Evolutionary conservation across 208 protist species (phyloP), one percentile per base, ranked within the genome.

Genomic region (Porcisia deanei): DNA sequence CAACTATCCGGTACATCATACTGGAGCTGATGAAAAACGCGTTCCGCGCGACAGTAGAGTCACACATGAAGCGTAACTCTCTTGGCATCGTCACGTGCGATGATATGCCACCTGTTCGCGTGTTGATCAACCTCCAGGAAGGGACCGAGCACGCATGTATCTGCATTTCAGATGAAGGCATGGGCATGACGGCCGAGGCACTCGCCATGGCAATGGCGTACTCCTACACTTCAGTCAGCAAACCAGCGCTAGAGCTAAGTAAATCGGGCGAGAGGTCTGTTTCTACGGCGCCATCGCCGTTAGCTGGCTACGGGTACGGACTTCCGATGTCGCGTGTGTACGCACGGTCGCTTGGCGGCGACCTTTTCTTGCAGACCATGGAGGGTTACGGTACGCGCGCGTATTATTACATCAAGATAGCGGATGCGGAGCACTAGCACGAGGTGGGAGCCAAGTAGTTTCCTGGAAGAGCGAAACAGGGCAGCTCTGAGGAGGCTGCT

Each of bases 11-110:
- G 59, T 98, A 99, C 85, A 94, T 98, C 71, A 86, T 99, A 22
- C 79, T 98, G 30, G 98, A 99, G 79, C 65, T 98, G 58, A 88
- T 99, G 83, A 99, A 99, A 85, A 99, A 99, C 82, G 95, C 95
- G 4, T 92, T 98, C 75, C 88, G 97, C 20, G 96, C 95, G 9
- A 95, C 90, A 14, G 88, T 97, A 10, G 94, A 98, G 74, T 77
- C 83, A 12, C 93, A 98, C 75, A 91, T 91, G 85, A 90, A 88
- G 71, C 72, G 85, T 49, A 93, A 94, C 77, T 81, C 79, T 4
- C 67, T 77, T 16, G 90, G 90, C 14, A 92, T 94, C 16, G 83
- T 95, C 37, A 90, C 85, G 9, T 94, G 92, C 76, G 81, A 82
- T 55, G 87, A 97, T 49, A 94, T 94, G 89, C 93, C 93, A 16